Evolutionary conservation across 306 rosid genomes (phyloP), one percentile per base, ranked within the genome.

Genomic region (Astragalus glycyphyllos): DNA sequence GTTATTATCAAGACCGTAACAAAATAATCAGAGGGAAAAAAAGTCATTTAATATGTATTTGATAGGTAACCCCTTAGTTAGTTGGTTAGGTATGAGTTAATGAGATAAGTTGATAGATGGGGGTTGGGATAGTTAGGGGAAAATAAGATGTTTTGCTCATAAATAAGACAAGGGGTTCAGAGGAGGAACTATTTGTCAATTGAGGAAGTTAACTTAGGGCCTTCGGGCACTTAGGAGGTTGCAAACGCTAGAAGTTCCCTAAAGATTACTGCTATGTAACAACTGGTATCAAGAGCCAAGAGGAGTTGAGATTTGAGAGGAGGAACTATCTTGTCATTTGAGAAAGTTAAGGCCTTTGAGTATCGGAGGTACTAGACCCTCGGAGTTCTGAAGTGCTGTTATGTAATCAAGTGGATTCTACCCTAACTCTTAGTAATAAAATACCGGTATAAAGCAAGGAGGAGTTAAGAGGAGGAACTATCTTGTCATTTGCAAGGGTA

Each of bases 1-100:
- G 44, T 15, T 53, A 35, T 40, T 31, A 51, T 53, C 2, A 65
- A 5, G 32, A 8, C 7, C 15, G 65, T 56, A 45, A 50, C 23
- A 65, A 64, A 69, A 64, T 42, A 46, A 29, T 31, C 16, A 38
- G 51, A 38, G 51, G 58, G 49, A 23, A 58, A 32, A 65, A 32
- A 41, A 40, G 46, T 15, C 48, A 41, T 26, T 40, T 42, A 47
- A 48, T 69, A 35, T 46, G 42, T 41, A 31, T 26, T 7, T 56
- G 41, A 56, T 31, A 56, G 11, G 41, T 31, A 56, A 12, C 5
- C 62, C 62, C 38, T 53, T 58, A 8, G 65, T 13, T 34, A 58
- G n/a, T 35, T 32, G 31, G 31, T 26, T 26, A 26, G 31, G 31
- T 26, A 26, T 26, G 31, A 26, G 31, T 26, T 2, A 26, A 26